phyloP scores from a whole-genome alignment of 2,329 filamentous ascomycete genomes.

The Aurifilum marmelostoma region DNA sequence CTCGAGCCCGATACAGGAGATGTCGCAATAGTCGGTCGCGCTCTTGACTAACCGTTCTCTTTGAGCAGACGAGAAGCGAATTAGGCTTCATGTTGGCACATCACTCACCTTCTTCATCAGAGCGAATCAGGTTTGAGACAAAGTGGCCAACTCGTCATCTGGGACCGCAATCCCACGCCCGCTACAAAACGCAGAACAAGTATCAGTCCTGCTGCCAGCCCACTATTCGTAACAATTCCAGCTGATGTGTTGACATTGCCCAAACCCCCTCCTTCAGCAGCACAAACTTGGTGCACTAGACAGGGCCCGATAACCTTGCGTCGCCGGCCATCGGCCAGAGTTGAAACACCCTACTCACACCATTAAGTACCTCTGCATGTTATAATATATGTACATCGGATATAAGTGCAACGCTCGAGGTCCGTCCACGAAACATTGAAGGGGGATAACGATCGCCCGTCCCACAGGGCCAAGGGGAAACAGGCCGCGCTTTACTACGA shows the following conservation, averaged over 20 bases:
- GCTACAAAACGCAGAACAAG: background rate
- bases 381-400: constrained; percentile 2
- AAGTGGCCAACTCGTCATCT: background rate
- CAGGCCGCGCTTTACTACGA: background rate
- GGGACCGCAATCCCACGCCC: background rate
- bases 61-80: too few species aligned
- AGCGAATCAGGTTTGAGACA: too few species aligned
- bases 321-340: constrained; percentile 3
- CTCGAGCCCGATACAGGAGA: too few species aligned
- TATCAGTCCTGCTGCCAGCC: background rate
- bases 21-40: too few species aligned
- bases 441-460: constrained; percentile 1
- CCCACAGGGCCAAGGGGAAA: background rate
- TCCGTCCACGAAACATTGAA: constrained; percentile 8
- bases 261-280: background rate
- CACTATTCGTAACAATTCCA: background rate
- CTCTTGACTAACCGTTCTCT: too few species aligned
- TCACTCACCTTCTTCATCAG: too few species aligned
- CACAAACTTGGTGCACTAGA: background rate
- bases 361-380: constrained; percentile 3
- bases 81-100: too few species aligned
- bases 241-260: background rate
- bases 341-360: constrained; percentile 16
- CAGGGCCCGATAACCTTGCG: background rate
- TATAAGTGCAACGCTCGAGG: constrained; percentile 16